Percentiles rank a stretch among this genome's conserved stretches.
Conservation (phyloP, 2,329 filamentous ascomycete species). For the Aspergillus hortae region DNA sequence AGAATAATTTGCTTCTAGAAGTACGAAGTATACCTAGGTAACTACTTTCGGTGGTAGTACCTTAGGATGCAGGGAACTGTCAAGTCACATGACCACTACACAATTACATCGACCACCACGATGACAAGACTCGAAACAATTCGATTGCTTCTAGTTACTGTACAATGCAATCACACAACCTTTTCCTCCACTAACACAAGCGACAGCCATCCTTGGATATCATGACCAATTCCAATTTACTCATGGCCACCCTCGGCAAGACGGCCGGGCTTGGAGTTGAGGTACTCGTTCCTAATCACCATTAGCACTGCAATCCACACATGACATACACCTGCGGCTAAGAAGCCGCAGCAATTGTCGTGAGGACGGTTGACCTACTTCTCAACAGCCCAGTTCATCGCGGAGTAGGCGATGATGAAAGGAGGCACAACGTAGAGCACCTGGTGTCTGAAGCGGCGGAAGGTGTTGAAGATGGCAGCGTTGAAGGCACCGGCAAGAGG, state of each 20-base stretch:
- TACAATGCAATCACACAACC: constrained; percentile 33
- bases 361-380: constrained; percentile 55
- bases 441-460: constrained; percentile 79
- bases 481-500: constrained; percentile 73
- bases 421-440: constrained; percentile 85
- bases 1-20: no score
- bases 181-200: constrained; percentile 1
- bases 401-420: constrained; percentile 71
- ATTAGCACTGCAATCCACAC: background rate
- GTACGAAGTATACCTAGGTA: no score
- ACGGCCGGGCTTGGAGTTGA: constrained; percentile 50
- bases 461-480: constrained; percentile 92
- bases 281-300: constrained; percentile 44
- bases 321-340: no score
- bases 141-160: constrained; percentile 40
- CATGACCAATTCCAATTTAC: constrained; percentile 23
- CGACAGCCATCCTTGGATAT: background rate
- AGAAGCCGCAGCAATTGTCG: background rate
- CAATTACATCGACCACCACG: background rate
- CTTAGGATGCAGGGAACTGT: no score
- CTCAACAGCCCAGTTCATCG: constrained; percentile 88
- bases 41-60: no score
- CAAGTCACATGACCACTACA: background rate
- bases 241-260: constrained; percentile 30
- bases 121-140: constrained; percentile 11